phyloP scores from a whole-genome alignment of 495 filamentous ascomycete genomes.

The Evernia prunastri region DNA sequence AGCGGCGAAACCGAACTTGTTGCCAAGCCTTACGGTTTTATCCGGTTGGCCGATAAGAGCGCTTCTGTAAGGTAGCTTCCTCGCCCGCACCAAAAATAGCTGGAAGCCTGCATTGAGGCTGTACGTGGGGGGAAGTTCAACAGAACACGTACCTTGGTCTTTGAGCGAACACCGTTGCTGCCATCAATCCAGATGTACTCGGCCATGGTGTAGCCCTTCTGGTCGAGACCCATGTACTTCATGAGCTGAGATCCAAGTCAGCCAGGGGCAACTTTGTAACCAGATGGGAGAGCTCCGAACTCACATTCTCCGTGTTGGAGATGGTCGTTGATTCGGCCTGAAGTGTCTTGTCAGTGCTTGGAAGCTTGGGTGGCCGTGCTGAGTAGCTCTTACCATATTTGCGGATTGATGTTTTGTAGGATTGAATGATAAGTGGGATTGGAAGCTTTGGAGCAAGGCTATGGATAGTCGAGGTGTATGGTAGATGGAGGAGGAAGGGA shows the following conservation, averaged over 20 bases:
- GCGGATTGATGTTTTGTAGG: background rate
- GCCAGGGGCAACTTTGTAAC: background rate
- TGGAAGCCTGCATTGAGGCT: conserved; percentile 16
- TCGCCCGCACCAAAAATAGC: background rate
- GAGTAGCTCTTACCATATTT: conserved; percentile 25
- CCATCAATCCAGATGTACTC: conserved; percentile 99
- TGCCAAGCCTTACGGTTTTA: conserved; percentile 14
- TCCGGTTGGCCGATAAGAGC: conserved; percentile 12
- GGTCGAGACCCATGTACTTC: conserved; percentile 87
- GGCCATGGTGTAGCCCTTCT: conserved; percentile 76
- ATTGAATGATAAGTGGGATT: background rate
- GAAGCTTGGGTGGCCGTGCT: background rate
- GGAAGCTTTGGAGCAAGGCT: background rate
- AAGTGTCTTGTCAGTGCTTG: conserved; percentile 11
- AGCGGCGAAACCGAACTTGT: background rate
- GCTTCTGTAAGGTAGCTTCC: conserved; percentile 10
- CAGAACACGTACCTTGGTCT: conserved; percentile 71
- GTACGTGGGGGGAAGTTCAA: conserved; percentile 17
- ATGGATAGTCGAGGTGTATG: background rate
- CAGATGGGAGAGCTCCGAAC: conserved; percentile 29
- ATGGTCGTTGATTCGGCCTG: conserved; percentile 52
- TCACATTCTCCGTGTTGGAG: conserved; percentile 66
- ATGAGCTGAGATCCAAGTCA: conserved; percentile 53
- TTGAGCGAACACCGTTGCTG: conserved; percentile 69
- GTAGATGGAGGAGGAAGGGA: background rate